Percentiles rank a stretch among this genome's conserved stretches.
phyloP scores from a whole-genome alignment of 805 yeast species.

The Priceomyces carsonii region DNA sequence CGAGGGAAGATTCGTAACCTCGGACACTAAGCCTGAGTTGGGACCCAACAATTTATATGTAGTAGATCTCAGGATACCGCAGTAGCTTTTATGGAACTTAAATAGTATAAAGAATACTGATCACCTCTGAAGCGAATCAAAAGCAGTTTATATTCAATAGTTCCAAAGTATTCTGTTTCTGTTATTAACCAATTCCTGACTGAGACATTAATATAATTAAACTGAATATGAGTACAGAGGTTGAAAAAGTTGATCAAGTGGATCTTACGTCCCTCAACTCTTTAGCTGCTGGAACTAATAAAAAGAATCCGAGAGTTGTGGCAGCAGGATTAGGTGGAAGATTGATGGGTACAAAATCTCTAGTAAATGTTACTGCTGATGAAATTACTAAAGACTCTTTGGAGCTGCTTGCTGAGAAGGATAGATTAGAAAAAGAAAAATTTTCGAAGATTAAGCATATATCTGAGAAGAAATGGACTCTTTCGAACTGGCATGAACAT shows the following conservation, averaged over 20 bases:
- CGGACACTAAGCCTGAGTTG: too few relatives aligned
- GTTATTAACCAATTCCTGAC: too few relatives aligned
- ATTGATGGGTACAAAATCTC: slow-evolving; percentile 78
- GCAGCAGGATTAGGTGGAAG: slow-evolving; percentile 76
- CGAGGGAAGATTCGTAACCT: too few relatives aligned
- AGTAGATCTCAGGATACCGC: too few relatives aligned
- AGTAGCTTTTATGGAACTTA: too few relatives aligned
- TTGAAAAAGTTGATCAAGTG: slow-evolving; percentile 31
- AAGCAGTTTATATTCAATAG: too few relatives aligned
- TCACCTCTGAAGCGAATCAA: too few relatives aligned
- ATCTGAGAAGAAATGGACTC: slow-evolving; percentile 78
- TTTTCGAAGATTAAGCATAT: slow-evolving; percentile 53
- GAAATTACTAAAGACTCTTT: slow-evolving; percentile 55
- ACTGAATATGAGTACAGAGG: too few relatives aligned
- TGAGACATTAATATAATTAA: too few relatives aligned
- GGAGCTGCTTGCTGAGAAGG: slow-evolving; percentile 40
- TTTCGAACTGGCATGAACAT: slow-evolving; percentile 68
- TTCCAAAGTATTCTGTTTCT: too few relatives aligned
- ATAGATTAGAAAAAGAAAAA: slow-evolving; percentile 39
- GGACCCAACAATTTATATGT: too few relatives aligned
- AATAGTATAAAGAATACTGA: too few relatives aligned
- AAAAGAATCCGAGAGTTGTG: slow-evolving; percentile 66
- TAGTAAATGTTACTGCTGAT: slow-evolving; percentile 68
- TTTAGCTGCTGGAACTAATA: slow-evolving; percentile 80
- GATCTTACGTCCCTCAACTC: slow-evolving; percentile 74